A percentile compares a stretch with the other conserved stretches of the same genome.
Conservation (phyloP, 2,329 filamentous ascomycete genomes). For the Fusarium cyanostomum region DNA sequence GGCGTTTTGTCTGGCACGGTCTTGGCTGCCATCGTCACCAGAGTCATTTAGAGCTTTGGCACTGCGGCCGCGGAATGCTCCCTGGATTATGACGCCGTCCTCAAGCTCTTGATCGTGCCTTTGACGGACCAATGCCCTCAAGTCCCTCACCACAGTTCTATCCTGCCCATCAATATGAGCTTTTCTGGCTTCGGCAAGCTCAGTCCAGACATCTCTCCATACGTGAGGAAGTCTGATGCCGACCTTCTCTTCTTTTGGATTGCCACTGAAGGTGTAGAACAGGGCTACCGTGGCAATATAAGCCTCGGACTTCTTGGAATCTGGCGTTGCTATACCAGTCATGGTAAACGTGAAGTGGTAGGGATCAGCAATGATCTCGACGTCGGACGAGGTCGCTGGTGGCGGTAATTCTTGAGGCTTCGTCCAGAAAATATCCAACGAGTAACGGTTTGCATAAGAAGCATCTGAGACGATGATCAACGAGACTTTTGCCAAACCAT, state of each 20-base stretch:
- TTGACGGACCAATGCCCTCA: constrained; percentile 76
- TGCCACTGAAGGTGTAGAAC: constrained; percentile 82
- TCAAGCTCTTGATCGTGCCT: constrained; percentile 75
- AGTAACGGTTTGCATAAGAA: constrained; percentile 79
- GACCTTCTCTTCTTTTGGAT: constrained; percentile 85
- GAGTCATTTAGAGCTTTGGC: constrained; percentile 58
- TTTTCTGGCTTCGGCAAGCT: constrained; percentile 78
- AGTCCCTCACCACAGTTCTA: constrained; percentile 70
- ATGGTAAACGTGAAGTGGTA: constrained; percentile 76
- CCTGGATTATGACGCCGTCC: constrained; percentile 79
- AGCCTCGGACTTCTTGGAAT: constrained; percentile 83
- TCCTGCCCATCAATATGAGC: constrained; percentile 75
- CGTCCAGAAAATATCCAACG: constrained; percentile 80
- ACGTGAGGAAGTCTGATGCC: constrained; percentile 78
- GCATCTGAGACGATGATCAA: constrained; percentile 78
- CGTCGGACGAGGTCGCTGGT: constrained; percentile 46
- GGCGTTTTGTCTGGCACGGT: constrained; percentile 53
- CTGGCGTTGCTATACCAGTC: constrained; percentile 76
- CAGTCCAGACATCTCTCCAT: constrained; percentile 88
- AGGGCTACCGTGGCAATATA: constrained; percentile 84
- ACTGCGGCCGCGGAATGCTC: constrained; percentile 74
- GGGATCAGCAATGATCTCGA: constrained; percentile 58
- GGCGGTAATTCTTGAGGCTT: constrained; percentile 70
- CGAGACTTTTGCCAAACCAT: constrained; percentile 72
- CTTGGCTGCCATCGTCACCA: constrained; percentile 58